A percentile compares a stretch with the other conserved stretches of the same genome.
These are phyloP conservation scores for Epicoccum nigrum DNA, from an alignment of 2,329 filamentous ascomycete genomes.

Conservation along the genomic window DNA sequence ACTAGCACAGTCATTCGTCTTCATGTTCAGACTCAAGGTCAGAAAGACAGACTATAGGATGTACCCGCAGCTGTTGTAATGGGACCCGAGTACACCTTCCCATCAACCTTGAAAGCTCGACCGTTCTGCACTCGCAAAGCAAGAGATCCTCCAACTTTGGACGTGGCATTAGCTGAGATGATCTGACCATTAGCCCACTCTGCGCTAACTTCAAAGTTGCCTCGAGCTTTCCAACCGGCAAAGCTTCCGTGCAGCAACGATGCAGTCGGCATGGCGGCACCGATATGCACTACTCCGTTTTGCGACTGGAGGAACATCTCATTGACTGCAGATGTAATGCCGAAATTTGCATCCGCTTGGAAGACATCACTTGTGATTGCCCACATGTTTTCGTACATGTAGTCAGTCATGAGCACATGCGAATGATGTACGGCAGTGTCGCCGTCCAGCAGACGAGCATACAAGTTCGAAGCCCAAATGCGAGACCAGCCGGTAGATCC, in stretches of 20 bases:
- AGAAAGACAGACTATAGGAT: background rate
- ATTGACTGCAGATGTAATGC: conserved; percentile 20
- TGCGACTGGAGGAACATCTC: background rate
- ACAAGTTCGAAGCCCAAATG: conserved; percentile 58
- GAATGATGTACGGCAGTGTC: conserved; percentile 18
- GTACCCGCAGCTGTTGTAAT: background rate
- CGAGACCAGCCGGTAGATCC: conserved; percentile 61
- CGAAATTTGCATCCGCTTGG: conserved; percentile 60
- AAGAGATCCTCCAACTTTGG: background rate
- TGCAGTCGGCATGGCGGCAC: background rate
- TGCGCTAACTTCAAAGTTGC: background rate
- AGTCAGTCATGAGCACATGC: conserved; percentile 48
- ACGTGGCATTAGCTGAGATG: background rate
- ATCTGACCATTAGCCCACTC: background rate
- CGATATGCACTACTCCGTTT: background rate
- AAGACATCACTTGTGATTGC: conserved; percentile 36
- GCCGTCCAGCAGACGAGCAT: conserved; percentile 54
- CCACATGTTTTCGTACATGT: conserved; percentile 48
- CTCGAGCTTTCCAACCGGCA: background rate
- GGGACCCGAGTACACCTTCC: background rate
- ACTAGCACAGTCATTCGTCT: too few species aligned
- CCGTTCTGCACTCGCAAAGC: background rate
- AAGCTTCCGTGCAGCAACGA: background rate
- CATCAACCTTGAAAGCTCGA: background rate
- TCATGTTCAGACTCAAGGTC: background rate